Percentiles rank a stretch among this genome's conserved stretches.
Evolutionary conservation across 2,329 filamentous ascomycete genomes (phyloP).

Genomic region (Aspergillaceae sp.): DNA sequence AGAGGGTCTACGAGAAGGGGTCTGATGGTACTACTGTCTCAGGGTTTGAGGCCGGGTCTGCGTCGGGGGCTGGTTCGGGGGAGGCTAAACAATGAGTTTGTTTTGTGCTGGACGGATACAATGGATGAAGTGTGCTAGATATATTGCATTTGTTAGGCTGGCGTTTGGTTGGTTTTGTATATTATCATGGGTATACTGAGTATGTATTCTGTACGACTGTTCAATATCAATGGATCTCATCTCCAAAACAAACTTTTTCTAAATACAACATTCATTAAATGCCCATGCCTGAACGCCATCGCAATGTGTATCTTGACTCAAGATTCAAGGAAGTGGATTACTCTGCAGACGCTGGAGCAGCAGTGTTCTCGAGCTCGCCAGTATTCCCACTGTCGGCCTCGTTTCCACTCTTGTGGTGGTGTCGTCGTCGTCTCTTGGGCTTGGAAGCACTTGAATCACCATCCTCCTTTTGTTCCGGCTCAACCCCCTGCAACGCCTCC

Average conservation of each 20-base stretch:
- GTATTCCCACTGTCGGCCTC: conserved; percentile 9
- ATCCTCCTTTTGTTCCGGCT: conserved; percentile 14
- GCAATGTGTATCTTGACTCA: conserved; percentile 6
- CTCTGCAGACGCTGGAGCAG: not conserved
- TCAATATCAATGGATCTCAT: not conserved
- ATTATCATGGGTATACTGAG: not conserved
- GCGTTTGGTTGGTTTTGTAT: not conserved
- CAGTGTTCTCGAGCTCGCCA: conserved; percentile 7
- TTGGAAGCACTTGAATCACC: conserved; percentile 19
- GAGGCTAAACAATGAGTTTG: not conserved
- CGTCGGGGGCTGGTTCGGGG: not conserved
- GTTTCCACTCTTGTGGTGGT: conserved; percentile 22
- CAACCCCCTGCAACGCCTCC: conserved; percentile 8
- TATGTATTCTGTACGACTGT: too few species aligned
- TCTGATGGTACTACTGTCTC: not conserved
- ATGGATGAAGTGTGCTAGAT: not conserved
- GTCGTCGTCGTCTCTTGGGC: conserved; percentile 26
- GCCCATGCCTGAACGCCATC: conserved; percentile 22
- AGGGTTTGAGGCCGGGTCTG: too few species aligned
- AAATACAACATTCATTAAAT: not conserved
- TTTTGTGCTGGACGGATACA: not conserved
- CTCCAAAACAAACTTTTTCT: too few species aligned
- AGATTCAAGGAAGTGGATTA: conserved; percentile 6
- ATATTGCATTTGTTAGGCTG: not conserved
- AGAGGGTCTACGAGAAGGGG: conserved; percentile 20